Evolutionary conservation across 345 rosid species (phyloP), one percentile per base, ranked within the genome.

Genomic region (Cardamine resedifolia): DNA sequence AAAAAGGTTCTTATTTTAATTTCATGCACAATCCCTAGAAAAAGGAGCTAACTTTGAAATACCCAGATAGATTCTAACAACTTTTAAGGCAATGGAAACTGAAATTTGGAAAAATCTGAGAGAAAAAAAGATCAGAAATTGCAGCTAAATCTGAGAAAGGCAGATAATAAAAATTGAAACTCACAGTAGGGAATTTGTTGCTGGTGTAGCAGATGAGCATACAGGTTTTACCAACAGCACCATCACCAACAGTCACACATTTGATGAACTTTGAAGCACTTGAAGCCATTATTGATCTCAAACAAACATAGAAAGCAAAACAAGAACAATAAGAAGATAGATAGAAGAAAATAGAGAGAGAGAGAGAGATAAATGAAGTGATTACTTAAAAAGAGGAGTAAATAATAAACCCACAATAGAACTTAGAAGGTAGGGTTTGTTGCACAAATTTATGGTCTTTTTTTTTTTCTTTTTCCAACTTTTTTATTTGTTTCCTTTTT

Each of bases 121-220:
- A n/a, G n/a, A n/a, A 20, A 39, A 23, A 58, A 20, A 50, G 21
- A 3, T 0, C 0, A 36, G n/a, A 26, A 57, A 38, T 67, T 67
- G 52, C 1, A 75, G 4, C 18, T 24, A 38, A 76, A 76, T 62
- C 75, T 69, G 75, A 76, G 64, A 50, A 73, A 61, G 28, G 16
- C 41, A 62, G 68, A 39, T 50, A 44, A 59, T 45, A 70, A 21
- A 48, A 47, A 16, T 43, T 4, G 1, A 0, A 55, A 27, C 77
- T 77, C 14, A 72, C 80, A 72, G 80, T 77, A 10, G 80, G 80
- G 73, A 77, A 77, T 43, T 77, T 77, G 68, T 77, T 77, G 73
- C 77, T 71, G 51, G 77, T 77, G 80, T 77, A 77, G 77, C 80
- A 77, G 73, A 77, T 77, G 59, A 77, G 80, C 80, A 77, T 77